Conservation (phyloP, 2,329 filamentous ascomycete species). For the Aspergillus pseudotamarii region DNA sequence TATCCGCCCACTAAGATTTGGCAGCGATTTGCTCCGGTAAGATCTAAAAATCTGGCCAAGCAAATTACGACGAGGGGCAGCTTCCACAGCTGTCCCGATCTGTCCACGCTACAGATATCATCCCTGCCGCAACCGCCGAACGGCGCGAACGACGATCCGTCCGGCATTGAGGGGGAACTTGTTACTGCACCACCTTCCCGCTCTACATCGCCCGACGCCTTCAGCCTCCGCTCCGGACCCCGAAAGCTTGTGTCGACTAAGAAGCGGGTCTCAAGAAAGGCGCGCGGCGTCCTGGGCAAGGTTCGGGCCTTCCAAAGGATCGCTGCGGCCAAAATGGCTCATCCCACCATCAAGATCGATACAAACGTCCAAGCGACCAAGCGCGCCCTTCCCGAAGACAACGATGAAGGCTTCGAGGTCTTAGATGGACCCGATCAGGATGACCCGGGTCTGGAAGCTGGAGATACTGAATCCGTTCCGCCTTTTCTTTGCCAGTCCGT, state of each 20-base stretch:
- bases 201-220: constrained; percentile 35
- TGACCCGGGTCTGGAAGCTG: constrained; percentile 29
- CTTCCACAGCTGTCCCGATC: constrained; percentile 48
- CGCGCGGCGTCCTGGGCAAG: constrained; percentile 45
- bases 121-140: constrained; percentile 26
- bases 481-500: constrained; percentile 43
- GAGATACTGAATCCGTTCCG: constrained; percentile 37
- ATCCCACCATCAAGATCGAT: constrained; percentile 44
- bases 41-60: constrained; percentile 44
- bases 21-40: constrained; percentile 24
- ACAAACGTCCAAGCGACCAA: constrained; percentile 42
- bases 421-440: constrained; percentile 30
- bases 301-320: constrained; percentile 44
- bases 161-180: constrained; percentile 28
- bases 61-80: constrained; percentile 42
- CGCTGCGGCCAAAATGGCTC: constrained; percentile 46
- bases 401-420: constrained; percentile 33
- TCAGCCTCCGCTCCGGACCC: constrained; percentile 32
- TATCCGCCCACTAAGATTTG: constrained; percentile 4
- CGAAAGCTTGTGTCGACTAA: constrained; percentile 34
- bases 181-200: constrained; percentile 34
- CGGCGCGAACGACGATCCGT: constrained; percentile 28
- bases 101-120: constrained; percentile 41
- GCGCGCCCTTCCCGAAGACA: constrained; percentile 41
- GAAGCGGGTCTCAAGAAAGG: constrained; percentile 41